A percentile compares a stretch with the other conserved stretches of the same genome.
Conservation (phyloP, 208 protist species). For the Tetramitus jugosus region DNA sequence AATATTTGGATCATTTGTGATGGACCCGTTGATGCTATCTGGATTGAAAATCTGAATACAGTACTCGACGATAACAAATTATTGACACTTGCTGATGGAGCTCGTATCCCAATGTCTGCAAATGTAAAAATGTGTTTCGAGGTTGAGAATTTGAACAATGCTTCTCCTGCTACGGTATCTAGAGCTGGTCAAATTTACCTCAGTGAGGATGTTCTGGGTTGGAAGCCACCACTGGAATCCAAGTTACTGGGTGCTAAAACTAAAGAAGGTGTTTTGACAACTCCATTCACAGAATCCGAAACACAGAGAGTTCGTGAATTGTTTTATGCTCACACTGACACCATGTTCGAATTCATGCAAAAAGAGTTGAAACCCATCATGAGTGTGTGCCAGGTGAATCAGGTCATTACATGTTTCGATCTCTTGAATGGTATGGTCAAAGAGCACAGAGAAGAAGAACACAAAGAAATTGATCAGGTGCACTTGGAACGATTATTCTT, state of each 20-base stretch:
- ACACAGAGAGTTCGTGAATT: not conserved
- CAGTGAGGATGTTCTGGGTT: constrained; percentile 85
- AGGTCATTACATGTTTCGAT: constrained; percentile 78
- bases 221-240: constrained; percentile 58
- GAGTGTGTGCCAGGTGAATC: constrained; percentile 37
- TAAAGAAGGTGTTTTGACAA: constrained; percentile 45
- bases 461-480: constrained; percentile 50
- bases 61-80: constrained; percentile 98
- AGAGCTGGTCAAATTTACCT: constrained; percentile 95
- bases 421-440: constrained; percentile 69
- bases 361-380: constrained; percentile 20
- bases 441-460: constrained; percentile 60
- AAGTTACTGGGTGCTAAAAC: constrained; percentile 53
- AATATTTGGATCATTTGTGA: constrained; percentile 92
- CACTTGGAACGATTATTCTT: constrained; percentile 83
- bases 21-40: constrained; percentile 95
- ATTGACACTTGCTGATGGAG: constrained; percentile 93
- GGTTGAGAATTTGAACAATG: constrained; percentile 94
- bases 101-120: constrained; percentile 90
- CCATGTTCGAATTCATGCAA: constrained; percentile 11
- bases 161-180: constrained; percentile 97
- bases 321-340: not conserved
- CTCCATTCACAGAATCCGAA: constrained; percentile 24
- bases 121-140: constrained; percentile 94
- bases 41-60: constrained; percentile 98